These are phyloP conservation scores for Tranzscheliella williamsii DNA, from an alignment of 1,284 basidiomycete species.

Conservation along the genomic window DNA sequence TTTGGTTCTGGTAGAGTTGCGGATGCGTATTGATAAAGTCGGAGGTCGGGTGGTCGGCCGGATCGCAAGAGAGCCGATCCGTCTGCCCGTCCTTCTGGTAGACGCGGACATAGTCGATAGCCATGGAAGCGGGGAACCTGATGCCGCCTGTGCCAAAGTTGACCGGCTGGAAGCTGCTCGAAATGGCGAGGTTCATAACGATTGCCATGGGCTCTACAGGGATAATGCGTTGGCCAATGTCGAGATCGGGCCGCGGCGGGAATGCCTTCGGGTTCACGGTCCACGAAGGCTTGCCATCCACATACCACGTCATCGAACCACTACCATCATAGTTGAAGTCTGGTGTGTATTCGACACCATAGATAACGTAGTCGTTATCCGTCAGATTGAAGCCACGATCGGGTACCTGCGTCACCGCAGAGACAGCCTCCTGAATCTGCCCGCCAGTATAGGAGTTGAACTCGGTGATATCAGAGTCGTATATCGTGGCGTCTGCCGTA, in stretches of 20 bases:
- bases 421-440: slow-evolving; percentile 59
- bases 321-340: slow-evolving; percentile 47
- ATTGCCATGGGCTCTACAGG: slow-evolving; percentile 57
- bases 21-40: slow-evolving; percentile 53
- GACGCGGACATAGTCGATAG: slow-evolving; percentile 51
- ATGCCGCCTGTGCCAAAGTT: slow-evolving; percentile 35
- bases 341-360: slow-evolving; percentile 59
- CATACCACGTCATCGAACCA: slow-evolving; percentile 55
- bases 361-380: slow-evolving; percentile 27
- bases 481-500: slow-evolving; percentile 37
- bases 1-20: slow-evolving; percentile 55
- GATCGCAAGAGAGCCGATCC: slow-evolving; percentile 45
- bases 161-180: slow-evolving; percentile 52
- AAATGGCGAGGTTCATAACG: slow-evolving; percentile 55
- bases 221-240: slow-evolving; percentile 49
- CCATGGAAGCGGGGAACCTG: slow-evolving; percentile 45
- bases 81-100: slow-evolving; percentile 52
- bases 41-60: slow-evolving; percentile 51
- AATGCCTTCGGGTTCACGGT: slow-evolving; percentile 41
- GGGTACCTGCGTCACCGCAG: slow-evolving; percentile 47
- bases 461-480: slow-evolving; percentile 30
- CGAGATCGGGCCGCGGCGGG: slow-evolving; percentile 17
- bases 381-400: slow-evolving; percentile 45
- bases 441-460: slow-evolving; percentile 58
- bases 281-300: slow-evolving; percentile 57